These are phyloP conservation scores for Podospora fimiseda DNA, from an alignment of 495 filamentous ascomycete species.

Conservation along the genomic window DNA sequence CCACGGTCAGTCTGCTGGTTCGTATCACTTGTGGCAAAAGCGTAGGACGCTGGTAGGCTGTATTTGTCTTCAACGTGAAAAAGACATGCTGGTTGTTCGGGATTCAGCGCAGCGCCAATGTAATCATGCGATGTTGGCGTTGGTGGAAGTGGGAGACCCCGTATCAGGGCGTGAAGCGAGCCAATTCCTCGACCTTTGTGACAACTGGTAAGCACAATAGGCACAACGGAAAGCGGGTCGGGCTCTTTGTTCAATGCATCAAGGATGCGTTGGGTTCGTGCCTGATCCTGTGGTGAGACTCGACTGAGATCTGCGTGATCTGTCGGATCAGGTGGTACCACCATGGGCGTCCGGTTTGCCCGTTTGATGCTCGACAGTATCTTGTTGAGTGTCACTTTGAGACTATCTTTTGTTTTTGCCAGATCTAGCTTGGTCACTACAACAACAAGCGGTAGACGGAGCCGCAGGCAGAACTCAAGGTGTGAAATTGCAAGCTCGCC, in stretches of 20 bases:
- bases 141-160: conserved; percentile 65
- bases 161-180: conserved; percentile 73
- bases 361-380: conserved; percentile 74
- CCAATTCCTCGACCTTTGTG: conserved; percentile 78
- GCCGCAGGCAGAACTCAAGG: conserved; percentile 76
- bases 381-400: conserved; percentile 62
- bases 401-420: conserved; percentile 60
- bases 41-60: conserved; percentile 47
- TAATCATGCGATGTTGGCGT: conserved; percentile 42
- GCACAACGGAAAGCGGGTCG: conserved; percentile 54
- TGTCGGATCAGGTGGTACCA: conserved; percentile 50
- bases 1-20: conserved; percentile 33
- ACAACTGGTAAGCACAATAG: conserved; percentile 83
- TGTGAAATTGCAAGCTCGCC: conserved; percentile 70
- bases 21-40: conserved; percentile 33
- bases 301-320: conserved; percentile 26
- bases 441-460: conserved; percentile 68
- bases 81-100: conserved; percentile 48
- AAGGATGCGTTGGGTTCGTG: conserved; percentile 47
- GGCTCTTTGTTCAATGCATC: conserved; percentile 37
- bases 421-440: conserved; percentile 89
- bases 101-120: conserved; percentile 38
- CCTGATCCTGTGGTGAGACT: conserved; percentile 39
- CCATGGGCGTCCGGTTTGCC: conserved; percentile 62
- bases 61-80: conserved; percentile 85